Percentiles rank a stretch among this genome's conserved stretches.
Evolutionary conservation across 129 eudicot genomes (phyloP).

Genomic region (Oenanthe sinensis): DNA sequence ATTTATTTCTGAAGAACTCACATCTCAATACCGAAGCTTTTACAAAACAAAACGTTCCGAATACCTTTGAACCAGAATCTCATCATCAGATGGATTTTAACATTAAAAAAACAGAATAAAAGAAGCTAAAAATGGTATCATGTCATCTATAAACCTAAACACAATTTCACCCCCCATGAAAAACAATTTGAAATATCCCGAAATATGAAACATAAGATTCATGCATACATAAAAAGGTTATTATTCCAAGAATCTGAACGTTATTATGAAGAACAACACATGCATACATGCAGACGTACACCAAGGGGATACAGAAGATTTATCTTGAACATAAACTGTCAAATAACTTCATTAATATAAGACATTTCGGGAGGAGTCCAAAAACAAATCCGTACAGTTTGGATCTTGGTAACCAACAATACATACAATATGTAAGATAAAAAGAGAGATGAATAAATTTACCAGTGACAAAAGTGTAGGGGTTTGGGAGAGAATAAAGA

Average conservation of each 20-base stretch:
- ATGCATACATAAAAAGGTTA: background rate
- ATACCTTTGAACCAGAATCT: background rate
- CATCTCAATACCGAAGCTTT: background rate
- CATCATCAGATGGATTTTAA: background rate
- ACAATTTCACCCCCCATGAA: background rate
- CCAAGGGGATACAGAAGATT: too few species aligned
- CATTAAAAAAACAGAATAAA: background rate
- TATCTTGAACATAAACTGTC: too few species aligned
- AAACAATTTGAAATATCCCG: background rate
- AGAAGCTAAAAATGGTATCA: background rate
- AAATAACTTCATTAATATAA: too few species aligned
- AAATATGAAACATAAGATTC: background rate
- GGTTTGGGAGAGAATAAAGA: conserved; percentile 20
- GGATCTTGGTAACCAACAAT: too few species aligned
- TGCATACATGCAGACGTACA: background rate
- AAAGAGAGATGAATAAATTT: background rate
- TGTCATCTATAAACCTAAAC: background rate
- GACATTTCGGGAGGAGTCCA: too few species aligned
- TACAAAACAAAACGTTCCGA: background rate
- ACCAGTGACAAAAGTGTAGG: conserved; percentile 34
- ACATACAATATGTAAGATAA: background rate
- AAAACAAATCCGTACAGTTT: too few species aligned
- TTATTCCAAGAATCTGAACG: background rate
- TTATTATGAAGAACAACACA: background rate
- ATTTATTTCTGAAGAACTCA: background rate